phyloP scores from a whole-genome alignment of 1,139 yeast species.

The Saccharomyces hybrid region DNA sequence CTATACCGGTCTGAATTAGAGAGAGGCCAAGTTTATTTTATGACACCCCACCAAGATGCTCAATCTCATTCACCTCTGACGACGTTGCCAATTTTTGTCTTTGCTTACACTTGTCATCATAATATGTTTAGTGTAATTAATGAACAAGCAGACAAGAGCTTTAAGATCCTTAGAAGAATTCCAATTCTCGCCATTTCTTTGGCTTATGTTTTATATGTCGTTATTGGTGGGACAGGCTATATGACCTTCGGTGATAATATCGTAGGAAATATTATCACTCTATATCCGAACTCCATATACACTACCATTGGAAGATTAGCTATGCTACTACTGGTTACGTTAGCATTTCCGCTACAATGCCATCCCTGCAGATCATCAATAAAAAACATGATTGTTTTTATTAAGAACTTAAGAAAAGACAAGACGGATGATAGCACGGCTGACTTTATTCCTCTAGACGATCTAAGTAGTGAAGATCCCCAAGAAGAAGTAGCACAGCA shows the following conservation, averaged over 20 bases:
- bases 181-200: constrained; percentile 49
- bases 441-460: not conserved
- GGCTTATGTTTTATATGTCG: constrained; percentile 50
- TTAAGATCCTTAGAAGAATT: constrained; percentile 46
- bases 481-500: not conserved
- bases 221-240: constrained; percentile 63
- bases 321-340: constrained; percentile 58
- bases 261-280: constrained; percentile 58
- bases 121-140: constrained; percentile 70
- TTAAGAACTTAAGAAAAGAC: constrained; percentile 32
- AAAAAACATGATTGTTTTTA: constrained; percentile 18
- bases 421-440: constrained; percentile 37
- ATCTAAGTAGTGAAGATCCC: not conserved
- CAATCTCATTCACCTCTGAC: constrained; percentile 32
- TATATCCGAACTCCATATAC: constrained; percentile 55
- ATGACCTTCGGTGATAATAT: constrained; percentile 61
- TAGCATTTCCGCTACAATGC: constrained; percentile 67
- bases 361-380: constrained; percentile 48
- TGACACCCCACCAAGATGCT: constrained; percentile 33
- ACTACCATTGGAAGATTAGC: constrained; percentile 65
- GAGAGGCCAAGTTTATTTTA: constrained; percentile 36
- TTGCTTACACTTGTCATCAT: constrained; percentile 77
- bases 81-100: constrained; percentile 65
- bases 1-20: constrained; percentile 34
- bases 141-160: constrained; percentile 49